phyloP scores from a whole-genome alignment of 176 grass and related monocot species.

The Zizania latifolia region DNA sequence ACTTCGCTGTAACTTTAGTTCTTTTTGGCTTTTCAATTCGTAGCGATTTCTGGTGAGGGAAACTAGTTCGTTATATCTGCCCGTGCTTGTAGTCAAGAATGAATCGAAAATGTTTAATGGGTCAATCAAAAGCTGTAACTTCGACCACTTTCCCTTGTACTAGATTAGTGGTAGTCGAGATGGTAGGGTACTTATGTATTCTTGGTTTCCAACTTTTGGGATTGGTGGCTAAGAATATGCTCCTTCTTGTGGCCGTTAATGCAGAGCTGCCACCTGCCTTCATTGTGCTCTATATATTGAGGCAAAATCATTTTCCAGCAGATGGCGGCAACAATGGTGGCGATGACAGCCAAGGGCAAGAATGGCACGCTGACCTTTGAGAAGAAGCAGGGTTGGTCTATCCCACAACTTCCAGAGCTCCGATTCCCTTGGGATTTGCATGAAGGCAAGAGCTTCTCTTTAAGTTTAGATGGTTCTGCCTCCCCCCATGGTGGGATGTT shows the following conservation, averaged over 20 bases:
- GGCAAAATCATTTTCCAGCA: background rate
- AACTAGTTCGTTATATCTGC: background rate
- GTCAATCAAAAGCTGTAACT: background rate
- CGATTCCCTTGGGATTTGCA: slow-evolving; percentile 49
- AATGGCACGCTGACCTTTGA: slow-evolving; percentile 28
- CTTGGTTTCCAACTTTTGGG: background rate
- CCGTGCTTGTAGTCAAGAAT: background rate
- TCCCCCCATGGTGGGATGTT: slow-evolving; percentile 45
- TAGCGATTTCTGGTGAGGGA: background rate
- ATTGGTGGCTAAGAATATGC: slow-evolving; percentile 17
- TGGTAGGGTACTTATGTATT: slow-evolving; percentile 1
- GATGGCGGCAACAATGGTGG: slow-evolving; percentile 46
- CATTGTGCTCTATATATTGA: background rate
- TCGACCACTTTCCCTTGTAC: background rate
- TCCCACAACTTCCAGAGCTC: slow-evolving; percentile 33
- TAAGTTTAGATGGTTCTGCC: slow-evolving; percentile 30
- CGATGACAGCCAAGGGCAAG: slow-evolving; percentile 38
- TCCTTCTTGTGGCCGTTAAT: slow-evolving; percentile 21
- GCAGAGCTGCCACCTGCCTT: background rate
- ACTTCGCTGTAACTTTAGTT: background rate
- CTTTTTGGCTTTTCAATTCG: background rate
- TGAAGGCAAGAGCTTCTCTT: slow-evolving; percentile 28
- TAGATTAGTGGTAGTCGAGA: slow-evolving; percentile 11
- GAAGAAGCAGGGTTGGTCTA: slow-evolving; percentile 46
- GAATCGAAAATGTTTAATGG: background rate